Percentiles rank a stretch among this genome's conserved stretches.
These are phyloP conservation scores for Trichosporon coremiiforme DNA, from an alignment of 1,284 basidiomycete species.

Conservation along the genomic window DNA sequence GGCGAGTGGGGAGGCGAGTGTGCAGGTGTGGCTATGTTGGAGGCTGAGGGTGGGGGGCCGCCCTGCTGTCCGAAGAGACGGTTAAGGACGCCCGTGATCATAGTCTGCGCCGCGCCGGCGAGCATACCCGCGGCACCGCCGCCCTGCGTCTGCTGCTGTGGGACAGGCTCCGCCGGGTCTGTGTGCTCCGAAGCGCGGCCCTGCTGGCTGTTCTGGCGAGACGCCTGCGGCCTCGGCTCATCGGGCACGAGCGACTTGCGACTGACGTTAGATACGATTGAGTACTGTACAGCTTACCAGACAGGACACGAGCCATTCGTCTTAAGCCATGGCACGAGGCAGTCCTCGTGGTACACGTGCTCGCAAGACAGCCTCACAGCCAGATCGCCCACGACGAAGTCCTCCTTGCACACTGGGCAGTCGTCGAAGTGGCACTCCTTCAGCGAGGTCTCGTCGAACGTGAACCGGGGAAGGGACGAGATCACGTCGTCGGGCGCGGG, in stretches of 20 bases:
- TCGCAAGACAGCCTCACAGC: constrained; percentile 51
- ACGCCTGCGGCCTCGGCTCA: background rate
- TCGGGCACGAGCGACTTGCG: constrained; percentile 34
- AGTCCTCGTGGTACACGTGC: constrained; percentile 55
- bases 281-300: constrained; percentile 46
- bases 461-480: constrained; percentile 49
- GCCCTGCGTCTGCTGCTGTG: background rate
- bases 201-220: background rate
- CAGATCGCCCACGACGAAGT: constrained; percentile 48
- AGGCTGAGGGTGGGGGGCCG: constrained; percentile 12
- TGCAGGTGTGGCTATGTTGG: background rate
- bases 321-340: constrained; percentile 54
- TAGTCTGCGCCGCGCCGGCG: constrained; percentile 26
- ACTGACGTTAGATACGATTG: constrained; percentile 26
- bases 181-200: background rate
- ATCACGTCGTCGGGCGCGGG: constrained; percentile 53
- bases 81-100: constrained; percentile 42
- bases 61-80: constrained; percentile 49
- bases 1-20: background rate
- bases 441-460: constrained; percentile 44
- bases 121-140: background rate
- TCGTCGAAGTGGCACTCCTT: constrained; percentile 48
- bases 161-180: background rate
- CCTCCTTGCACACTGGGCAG: constrained; percentile 55
- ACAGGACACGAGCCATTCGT: constrained; percentile 56